A percentile compares a stretch with the other conserved stretches of the same genome.
These are phyloP conservation scores for Phytophthora fragariae DNA, from an alignment of 352 stramenopile genomes.

Conservation along the genomic window DNA sequence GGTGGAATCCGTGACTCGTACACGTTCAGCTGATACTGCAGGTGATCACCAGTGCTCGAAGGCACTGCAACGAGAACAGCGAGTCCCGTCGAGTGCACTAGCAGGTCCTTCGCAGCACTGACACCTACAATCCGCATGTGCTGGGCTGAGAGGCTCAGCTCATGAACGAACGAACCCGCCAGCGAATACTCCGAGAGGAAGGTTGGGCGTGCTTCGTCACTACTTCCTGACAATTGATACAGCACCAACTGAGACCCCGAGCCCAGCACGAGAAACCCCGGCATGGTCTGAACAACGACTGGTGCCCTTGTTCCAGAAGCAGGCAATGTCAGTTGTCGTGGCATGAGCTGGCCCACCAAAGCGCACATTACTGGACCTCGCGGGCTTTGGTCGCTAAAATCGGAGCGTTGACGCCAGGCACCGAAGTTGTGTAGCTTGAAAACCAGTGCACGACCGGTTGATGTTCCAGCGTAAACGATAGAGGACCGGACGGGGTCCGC, in stretches of 20 bases:
- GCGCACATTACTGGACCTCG: slow-evolving; percentile 22
- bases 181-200: slow-evolving; percentile 34
- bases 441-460: slow-evolving; percentile 32
- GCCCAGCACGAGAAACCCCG: slow-evolving; percentile 39
- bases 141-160: neutral
- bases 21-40: slow-evolving; percentile 19
- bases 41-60: neutral
- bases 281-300: slow-evolving; percentile 30
- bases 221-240: slow-evolving; percentile 38
- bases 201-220: slow-evolving; percentile 23
- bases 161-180: neutral
- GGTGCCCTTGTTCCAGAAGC: neutral
- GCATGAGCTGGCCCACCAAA: slow-evolving; percentile 34
- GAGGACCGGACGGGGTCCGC: slow-evolving; percentile 28
- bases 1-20: slow-evolving; percentile 36
- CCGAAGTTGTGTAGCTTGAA: slow-evolving; percentile 41
- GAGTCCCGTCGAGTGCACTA: slow-evolving; percentile 29
- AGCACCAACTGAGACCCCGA: slow-evolving; percentile 23
- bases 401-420: slow-evolving; percentile 17
- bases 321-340: slow-evolving; percentile 6
- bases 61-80: slow-evolving; percentile 13
- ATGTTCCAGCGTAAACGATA: slow-evolving; percentile 36
- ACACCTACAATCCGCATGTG: slow-evolving; percentile 9
- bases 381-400: slow-evolving; percentile 8
- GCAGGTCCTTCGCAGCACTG: slow-evolving; percentile 23